Percentiles rank a stretch among this genome's conserved stretches.
phyloP scores from a whole-genome alignment of 148 eudicot species.

The Vaccinium macrocarpon region DNA sequence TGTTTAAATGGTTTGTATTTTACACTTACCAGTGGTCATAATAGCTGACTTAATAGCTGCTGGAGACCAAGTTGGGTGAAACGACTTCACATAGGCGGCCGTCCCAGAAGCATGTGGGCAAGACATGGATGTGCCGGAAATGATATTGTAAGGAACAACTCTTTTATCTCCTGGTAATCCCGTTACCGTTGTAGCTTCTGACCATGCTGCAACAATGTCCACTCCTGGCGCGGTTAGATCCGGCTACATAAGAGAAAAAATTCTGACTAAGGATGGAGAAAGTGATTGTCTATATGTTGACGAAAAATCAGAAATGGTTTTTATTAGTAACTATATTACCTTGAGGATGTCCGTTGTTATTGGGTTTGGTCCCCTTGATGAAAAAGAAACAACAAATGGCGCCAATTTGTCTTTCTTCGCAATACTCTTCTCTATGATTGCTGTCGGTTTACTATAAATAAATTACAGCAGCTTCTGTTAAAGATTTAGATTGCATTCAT shows the following conservation, averaged over 20 bases:
- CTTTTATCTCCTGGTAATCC: constrained; percentile 33
- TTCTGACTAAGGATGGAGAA: neutral
- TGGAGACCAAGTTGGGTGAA: constrained; percentile 61
- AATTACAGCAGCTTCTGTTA: too few relatives aligned
- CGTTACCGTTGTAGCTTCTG: constrained; percentile 26
- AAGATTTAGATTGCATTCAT: too few relatives aligned
- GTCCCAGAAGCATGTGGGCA: constrained; percentile 63
- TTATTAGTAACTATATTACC: constrained; percentile 22
- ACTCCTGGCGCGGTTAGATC: constrained; percentile 65
- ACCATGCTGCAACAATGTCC: constrained; percentile 57
- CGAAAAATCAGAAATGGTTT: neutral
- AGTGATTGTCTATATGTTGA: neutral
- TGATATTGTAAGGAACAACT: constrained; percentile 30
- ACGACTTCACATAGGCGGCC: constrained; percentile 56
- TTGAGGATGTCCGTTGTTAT: constrained; percentile 48
- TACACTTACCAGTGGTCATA: neutral
- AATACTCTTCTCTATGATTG: constrained; percentile 18
- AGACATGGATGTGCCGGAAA: constrained; percentile 72
- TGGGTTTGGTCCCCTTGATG: constrained; percentile 63
- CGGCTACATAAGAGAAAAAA: constrained; percentile 29
- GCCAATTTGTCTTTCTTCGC: constrained; percentile 24
- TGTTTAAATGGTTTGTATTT: neutral
- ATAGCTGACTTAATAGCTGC: constrained; percentile 21
- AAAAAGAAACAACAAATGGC: constrained; percentile 44
- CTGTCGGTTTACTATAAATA: too few relatives aligned